Evolutionary conservation across 106 monocot species (phyloP).

Genomic region (Platanthera zijinensis): DNA sequence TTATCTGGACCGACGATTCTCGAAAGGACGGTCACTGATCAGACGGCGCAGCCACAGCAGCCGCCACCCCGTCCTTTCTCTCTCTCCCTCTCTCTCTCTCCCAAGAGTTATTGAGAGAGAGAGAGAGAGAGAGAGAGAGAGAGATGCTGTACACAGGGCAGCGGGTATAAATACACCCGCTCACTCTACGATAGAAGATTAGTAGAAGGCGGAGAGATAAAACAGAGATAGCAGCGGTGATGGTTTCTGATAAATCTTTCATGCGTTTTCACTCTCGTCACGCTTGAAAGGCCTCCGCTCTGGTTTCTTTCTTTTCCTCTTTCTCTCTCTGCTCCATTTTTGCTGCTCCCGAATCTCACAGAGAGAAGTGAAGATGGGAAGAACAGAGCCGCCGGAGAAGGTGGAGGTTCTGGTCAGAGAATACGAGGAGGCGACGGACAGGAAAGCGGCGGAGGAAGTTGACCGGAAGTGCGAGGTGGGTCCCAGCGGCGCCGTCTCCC

Average conservation of each 20-base stretch:
- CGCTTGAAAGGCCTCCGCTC: not conserved
- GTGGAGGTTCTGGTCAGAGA: slow-evolving; percentile 26
- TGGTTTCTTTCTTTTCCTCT: not conserved
- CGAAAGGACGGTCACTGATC: slow-evolving; percentile 1
- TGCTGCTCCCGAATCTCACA: not conserved
- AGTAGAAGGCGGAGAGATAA: not conserved
- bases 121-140: no score
- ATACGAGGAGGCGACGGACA: slow-evolving; percentile 43
- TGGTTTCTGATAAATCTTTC: not conserved
- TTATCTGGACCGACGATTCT: not conserved
- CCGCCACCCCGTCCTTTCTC: not conserved
- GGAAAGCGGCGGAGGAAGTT: slow-evolving; percentile 32
- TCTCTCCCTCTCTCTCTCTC: not conserved
- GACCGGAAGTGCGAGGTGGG: slow-evolving; percentile 77
- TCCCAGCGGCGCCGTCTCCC: slow-evolving; percentile 31
- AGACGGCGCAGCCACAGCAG: slow-evolving; percentile 3
- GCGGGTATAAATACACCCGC: not conserved
- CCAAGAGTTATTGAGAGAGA: no score
- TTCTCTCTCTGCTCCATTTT: no score
- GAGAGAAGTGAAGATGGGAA: not conserved
- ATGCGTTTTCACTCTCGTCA: not conserved
- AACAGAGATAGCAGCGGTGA: not conserved
- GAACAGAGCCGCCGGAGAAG: slow-evolving; percentile 6
- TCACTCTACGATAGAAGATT: not conserved
- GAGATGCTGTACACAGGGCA: not conserved